These are phyloP conservation scores for Capsicum pubescens DNA, from an alignment of 257 asterid genomes.

Conservation along the genomic window DNA sequence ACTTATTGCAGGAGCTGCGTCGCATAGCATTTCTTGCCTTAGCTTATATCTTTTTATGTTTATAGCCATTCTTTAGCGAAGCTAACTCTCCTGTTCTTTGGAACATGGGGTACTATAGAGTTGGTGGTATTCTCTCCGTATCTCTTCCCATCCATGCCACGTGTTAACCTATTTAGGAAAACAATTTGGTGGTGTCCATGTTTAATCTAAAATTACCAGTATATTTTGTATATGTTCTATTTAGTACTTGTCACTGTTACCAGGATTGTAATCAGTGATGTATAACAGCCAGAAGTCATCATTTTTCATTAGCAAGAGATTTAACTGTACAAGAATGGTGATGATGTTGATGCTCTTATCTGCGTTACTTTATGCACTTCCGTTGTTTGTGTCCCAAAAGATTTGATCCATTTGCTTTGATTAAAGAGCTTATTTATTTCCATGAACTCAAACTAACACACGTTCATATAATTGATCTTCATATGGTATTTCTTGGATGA, in stretches of 20 bases:
- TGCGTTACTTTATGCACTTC: background rate
- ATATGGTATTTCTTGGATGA: constrained; percentile 1
- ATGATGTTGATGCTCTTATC: background rate
- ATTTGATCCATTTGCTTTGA: background rate
- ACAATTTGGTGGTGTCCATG: background rate
- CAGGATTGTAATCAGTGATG: background rate
- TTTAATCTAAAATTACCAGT: background rate
- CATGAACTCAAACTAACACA: background rate
- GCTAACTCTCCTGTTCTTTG: background rate
- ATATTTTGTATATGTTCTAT: no score
- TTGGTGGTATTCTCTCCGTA: background rate
- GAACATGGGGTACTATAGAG: background rate
- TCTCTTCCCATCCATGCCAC: constrained; percentile 18
- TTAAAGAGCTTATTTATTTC: background rate
- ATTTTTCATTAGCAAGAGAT: constrained; percentile 9
- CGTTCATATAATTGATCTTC: background rate
- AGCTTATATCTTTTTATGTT: background rate
- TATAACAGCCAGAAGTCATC: background rate
- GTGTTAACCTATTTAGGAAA: constrained; percentile 1
- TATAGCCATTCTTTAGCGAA: background rate
- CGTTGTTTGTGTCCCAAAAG: background rate
- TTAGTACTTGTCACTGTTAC: background rate
- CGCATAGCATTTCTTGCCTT: background rate
- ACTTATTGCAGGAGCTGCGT: background rate
- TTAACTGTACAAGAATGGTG: background rate